Evolutionary conservation across 2,329 filamentous ascomycete species (phyloP).

Genomic region (Penicillium sp.): DNA sequence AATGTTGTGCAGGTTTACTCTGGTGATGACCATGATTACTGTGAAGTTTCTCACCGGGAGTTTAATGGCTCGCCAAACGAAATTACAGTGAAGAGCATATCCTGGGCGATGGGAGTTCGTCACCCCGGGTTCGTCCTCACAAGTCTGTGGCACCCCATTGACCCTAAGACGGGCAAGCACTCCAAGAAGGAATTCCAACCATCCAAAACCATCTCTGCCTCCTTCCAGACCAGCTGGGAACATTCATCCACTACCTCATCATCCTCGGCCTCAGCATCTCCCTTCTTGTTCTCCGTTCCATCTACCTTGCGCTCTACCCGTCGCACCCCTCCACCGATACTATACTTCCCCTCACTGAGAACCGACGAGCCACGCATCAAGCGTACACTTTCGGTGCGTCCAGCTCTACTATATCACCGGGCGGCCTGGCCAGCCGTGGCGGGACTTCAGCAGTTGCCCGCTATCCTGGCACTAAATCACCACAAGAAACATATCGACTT

Average conservation of each 20-base stretch:
- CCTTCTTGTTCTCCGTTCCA: constrained; percentile 50
- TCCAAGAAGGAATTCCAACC: constrained; percentile 50
- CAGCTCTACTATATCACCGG: constrained; percentile 31
- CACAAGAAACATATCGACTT: constrained; percentile 25
- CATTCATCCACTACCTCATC: constrained; percentile 76
- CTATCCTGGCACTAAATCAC: constrained; percentile 18
- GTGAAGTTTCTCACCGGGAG: constrained; percentile 77
- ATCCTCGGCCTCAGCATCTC: constrained; percentile 59
- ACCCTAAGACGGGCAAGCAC: constrained; percentile 49
- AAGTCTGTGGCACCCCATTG: constrained; percentile 90
- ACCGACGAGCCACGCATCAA: constrained; percentile 26
- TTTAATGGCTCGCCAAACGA: constrained; percentile 68
- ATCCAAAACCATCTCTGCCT: constrained; percentile 89
- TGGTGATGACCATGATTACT: constrained; percentile 98
- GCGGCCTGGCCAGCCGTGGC: constrained; percentile 32
- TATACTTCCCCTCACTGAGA: constrained; percentile 34
- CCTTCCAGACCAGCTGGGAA: constrained; percentile 81
- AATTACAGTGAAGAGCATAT: constrained; percentile 93
- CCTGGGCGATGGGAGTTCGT: constrained; percentile 93
- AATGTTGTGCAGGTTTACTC: constrained; percentile 87
- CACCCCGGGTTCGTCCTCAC: constrained; percentile 84
- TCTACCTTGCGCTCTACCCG: constrained; percentile 30
- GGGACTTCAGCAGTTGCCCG: constrained; percentile 23
- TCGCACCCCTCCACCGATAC: constrained; percentile 16
- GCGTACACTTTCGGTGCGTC: constrained; percentile 35